phyloP scores from a whole-genome alignment of 257 asterid genomes.

The Primulina eburnea region DNA sequence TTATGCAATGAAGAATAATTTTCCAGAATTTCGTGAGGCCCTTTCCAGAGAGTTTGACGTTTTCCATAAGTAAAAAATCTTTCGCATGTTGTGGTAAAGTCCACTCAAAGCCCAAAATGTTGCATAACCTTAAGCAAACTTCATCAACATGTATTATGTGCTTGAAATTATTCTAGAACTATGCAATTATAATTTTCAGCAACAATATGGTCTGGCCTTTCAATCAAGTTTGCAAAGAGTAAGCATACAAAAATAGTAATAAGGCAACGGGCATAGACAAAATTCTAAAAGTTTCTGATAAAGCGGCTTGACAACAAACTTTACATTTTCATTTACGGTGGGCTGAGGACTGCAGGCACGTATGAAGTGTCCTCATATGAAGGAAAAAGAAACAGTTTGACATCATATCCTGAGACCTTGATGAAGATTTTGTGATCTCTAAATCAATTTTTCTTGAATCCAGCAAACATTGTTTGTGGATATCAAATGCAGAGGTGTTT shows the following conservation, averaged over 20 bases:
- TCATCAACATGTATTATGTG: background rate
- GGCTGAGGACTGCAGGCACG: background rate
- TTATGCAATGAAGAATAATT: no score
- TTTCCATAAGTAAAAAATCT: no score
- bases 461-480: background rate
- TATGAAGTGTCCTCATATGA: background rate
- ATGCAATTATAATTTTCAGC: background rate
- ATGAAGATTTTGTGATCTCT: no score
- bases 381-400: no score
- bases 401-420: no score
- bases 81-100: no score
- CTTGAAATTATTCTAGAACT: conserved; percentile 6
- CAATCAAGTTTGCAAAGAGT: background rate
- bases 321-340: conserved; percentile 9
- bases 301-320: background rate
- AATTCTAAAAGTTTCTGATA: background rate
- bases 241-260: background rate
- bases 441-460: background rate
- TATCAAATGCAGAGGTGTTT: background rate
- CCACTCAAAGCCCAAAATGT: no score
- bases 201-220: background rate
- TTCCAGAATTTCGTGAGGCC: no score
- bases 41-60: no score
- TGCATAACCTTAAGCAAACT: background rate
- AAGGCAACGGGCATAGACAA: conserved; percentile 6